A percentile compares a stretch with the other conserved stretches of the same genome.
Conservation (phyloP, 192 early-diverging fungal genomes). For the Backusella tuberculispora region DNA sequence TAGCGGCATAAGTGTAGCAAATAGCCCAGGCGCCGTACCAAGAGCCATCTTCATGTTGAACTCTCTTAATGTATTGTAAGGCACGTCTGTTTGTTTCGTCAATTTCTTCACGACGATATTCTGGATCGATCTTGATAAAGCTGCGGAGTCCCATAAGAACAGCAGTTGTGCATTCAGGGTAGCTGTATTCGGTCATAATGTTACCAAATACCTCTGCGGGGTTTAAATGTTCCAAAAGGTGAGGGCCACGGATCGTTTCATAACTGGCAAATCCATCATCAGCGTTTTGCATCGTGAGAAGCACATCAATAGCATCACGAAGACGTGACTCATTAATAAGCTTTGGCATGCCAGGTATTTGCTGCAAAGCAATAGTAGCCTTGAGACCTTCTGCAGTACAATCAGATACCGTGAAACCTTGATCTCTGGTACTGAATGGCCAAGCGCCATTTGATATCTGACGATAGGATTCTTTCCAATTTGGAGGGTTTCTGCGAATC, state of each 20-base stretch:
- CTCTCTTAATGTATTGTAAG: slow-evolving; percentile 72
- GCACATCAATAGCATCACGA: slow-evolving; percentile 85
- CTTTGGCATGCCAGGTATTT: slow-evolving; percentile 54
- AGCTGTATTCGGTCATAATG: slow-evolving; percentile 97
- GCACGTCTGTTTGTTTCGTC: slow-evolving; percentile 57
- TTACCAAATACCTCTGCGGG: slow-evolving; percentile 98
- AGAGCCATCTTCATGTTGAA: slow-evolving; percentile 81
- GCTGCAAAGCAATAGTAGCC: slow-evolving; percentile 75
- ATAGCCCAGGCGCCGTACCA: slow-evolving; percentile 98
- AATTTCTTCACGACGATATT: slow-evolving; percentile 83
- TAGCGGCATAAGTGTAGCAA: slow-evolving; percentile 95
- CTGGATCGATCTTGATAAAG: slow-evolving; percentile 77
- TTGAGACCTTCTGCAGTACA: slow-evolving; percentile 94
- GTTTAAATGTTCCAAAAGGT: slow-evolving; percentile 86
- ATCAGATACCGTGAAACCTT: slow-evolving; percentile 95
- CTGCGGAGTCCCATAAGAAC: slow-evolving; percentile 82
- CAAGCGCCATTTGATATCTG: slow-evolving; percentile 90
- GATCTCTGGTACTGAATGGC: slow-evolving; percentile 94
- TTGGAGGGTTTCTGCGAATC: slow-evolving; percentile 76
- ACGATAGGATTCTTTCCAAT: slow-evolving; percentile 74
- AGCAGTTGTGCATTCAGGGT: slow-evolving; percentile 97
- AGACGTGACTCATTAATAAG: slow-evolving; percentile 74
- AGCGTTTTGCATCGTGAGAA: slow-evolving; percentile 90
- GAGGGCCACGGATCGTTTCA: slow-evolving; percentile 80
- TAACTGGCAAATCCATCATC: slow-evolving; percentile 95